Evolutionary conservation across 2,329 filamentous ascomycete species (phyloP).

Genomic region (Didymella exigua): DNA sequence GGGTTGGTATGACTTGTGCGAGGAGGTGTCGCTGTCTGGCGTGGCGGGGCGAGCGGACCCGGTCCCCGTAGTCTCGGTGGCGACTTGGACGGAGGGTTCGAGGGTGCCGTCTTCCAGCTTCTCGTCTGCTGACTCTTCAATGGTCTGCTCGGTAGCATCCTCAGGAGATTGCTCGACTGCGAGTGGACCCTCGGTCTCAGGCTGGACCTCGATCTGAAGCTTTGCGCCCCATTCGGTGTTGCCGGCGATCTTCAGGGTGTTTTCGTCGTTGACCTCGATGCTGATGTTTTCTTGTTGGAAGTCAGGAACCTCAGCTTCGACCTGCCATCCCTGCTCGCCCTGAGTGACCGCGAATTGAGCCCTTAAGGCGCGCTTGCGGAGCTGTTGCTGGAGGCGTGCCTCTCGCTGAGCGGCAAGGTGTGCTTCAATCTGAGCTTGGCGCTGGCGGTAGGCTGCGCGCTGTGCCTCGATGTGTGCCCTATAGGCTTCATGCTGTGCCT

Average conservation of each 20-base stretch:
- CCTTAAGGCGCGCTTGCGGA: conserved; percentile 38
- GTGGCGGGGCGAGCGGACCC: conserved; percentile 21
- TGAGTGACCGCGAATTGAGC: conserved; percentile 41
- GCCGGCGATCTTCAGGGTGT: conserved; percentile 41
- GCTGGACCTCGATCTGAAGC: conserved; percentile 16
- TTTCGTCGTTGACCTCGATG: conserved; percentile 43
- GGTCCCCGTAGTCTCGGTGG: conserved; percentile 10
- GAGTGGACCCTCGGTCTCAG: conserved; percentile 3
- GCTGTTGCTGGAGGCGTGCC: conserved; percentile 36
- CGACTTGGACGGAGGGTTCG: conserved; percentile 23
- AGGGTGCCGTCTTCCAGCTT: conserved; percentile 29
- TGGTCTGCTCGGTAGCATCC: neutral
- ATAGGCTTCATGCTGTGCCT: conserved; percentile 35
- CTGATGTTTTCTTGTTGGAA: conserved; percentile 45
- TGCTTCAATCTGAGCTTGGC: conserved; percentile 27
- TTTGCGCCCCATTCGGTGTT: conserved; percentile 35
- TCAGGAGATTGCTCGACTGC: neutral
- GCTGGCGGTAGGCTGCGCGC: conserved; percentile 22
- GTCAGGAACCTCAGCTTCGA: conserved; percentile 41
- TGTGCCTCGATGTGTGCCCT: conserved; percentile 32
- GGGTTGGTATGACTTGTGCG: conserved; percentile 43
- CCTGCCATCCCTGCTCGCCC: conserved; percentile 38
- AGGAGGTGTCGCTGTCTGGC: conserved; percentile 36
- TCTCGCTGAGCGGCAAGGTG: conserved; percentile 39
- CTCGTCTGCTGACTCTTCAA: conserved; percentile 10